Conservation (phyloP, 768 basidiomycete species). For the Suillus bovinus region DNA sequence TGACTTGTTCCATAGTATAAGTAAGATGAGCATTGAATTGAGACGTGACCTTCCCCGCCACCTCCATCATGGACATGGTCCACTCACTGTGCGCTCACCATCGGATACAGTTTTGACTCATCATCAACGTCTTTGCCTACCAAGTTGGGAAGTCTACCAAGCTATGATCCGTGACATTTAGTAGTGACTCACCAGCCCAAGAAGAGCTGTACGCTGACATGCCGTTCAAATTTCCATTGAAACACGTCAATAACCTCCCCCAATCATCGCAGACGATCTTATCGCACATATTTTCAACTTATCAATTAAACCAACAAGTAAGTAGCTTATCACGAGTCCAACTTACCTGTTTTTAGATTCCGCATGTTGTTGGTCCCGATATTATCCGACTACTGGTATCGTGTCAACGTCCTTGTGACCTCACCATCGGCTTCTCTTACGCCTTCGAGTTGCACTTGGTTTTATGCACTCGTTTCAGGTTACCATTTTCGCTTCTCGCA, state of each 20-base stretch:
- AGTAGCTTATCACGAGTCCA: neutral
- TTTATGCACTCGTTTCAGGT: neutral
- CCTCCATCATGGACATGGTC: neutral
- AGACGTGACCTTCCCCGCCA: neutral
- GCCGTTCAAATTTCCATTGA: neutral
- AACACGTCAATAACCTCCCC: neutral
- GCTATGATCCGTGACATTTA: too few relatives aligned
- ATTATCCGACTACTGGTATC: neutral
- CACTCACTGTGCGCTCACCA: neutral
- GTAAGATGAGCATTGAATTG: neutral
- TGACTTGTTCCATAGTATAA: slow-evolving; percentile 22
- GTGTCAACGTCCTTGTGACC: neutral
- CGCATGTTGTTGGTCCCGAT: neutral
- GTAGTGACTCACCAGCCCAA: neutral
- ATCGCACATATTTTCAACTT: neutral
- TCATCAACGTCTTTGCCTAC: neutral
- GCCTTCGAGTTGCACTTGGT: neutral
- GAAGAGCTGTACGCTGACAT: neutral
- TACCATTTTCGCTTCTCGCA: neutral
- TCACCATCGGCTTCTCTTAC: neutral
- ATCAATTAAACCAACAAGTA: too few relatives aligned
- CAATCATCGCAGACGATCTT: neutral
- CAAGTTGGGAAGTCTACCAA: too few relatives aligned
- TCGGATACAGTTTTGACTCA: neutral
- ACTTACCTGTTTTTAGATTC: neutral